Conservation (phyloP, 75 land plant species). For the Cryptomeria japonica region DNA sequence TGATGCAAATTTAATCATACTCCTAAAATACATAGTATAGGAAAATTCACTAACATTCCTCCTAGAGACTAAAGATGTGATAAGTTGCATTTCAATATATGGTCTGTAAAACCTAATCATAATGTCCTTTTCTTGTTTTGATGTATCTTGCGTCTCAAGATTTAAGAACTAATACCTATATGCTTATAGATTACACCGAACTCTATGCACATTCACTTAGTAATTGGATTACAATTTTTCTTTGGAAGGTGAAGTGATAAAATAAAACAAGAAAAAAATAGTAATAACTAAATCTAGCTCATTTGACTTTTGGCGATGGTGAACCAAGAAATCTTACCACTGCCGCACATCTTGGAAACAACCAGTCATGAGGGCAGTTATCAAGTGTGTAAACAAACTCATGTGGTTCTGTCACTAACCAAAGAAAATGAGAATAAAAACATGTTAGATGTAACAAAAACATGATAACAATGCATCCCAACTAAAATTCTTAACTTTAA, state of each 20-base stretch:
- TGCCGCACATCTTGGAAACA: constrained; percentile 82
- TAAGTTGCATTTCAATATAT: background rate
- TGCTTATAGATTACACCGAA: background rate
- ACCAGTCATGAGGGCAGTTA: constrained; percentile 93
- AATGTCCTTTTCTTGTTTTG: background rate
- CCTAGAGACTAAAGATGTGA: background rate
- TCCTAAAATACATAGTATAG: background rate
- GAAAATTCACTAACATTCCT: background rate
- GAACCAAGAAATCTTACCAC: constrained; percentile 60
- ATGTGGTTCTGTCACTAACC: constrained; percentile 63
- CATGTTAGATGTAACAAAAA: background rate
- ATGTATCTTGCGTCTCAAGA: background rate
- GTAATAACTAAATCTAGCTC: background rate
- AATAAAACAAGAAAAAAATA: background rate
- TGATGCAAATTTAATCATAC: background rate
- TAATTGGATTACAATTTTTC: background rate
- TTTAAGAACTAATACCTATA: background rate
- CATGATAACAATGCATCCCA: background rate
- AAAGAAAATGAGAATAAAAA: constrained; percentile 9
- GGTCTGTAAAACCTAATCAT: background rate
- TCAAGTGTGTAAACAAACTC: constrained; percentile 75
- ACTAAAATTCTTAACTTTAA: background rate
- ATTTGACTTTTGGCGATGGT: background rate
- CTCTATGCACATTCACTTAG: background rate
- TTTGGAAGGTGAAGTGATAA: background rate